Percentiles rank a stretch among this genome's conserved stretches.
phyloP scores from a whole-genome alignment of 2,329 filamentous ascomycete species.

The Truncatella angustata region DNA sequence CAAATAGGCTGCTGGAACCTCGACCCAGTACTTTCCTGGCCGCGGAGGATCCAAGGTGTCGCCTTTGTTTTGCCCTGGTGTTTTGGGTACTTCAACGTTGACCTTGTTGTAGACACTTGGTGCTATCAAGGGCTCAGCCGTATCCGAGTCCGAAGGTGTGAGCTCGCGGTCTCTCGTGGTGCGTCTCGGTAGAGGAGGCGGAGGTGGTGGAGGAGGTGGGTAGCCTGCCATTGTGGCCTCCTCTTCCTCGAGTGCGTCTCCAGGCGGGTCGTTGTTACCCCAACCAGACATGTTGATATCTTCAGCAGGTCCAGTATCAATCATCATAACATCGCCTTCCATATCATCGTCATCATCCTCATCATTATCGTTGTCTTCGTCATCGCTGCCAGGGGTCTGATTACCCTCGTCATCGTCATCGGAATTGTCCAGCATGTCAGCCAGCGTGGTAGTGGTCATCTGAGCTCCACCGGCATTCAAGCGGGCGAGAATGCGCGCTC shows the following conservation, averaged over 20 bases:
- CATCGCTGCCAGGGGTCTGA: conserved; percentile 30
- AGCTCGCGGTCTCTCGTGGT: conserved; percentile 54
- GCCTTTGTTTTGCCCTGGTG: conserved; percentile 55
- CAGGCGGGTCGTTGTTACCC: conserved; percentile 40
- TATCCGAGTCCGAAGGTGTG: conserved; percentile 72
- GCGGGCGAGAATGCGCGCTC: conserved; percentile 30
- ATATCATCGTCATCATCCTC: conserved; percentile 66
- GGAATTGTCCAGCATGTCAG: conserved; percentile 38
- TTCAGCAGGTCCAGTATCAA: conserved; percentile 46
- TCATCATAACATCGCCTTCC: conserved; percentile 52
- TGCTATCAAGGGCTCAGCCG: conserved; percentile 64
- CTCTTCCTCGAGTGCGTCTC: conserved; percentile 70
- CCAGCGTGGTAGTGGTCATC: conserved; percentile 15
- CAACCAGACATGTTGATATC: conserved; percentile 49
- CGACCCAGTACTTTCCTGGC: conserved; percentile 81
- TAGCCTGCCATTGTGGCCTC: conserved; percentile 79
- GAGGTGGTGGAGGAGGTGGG: conserved; percentile 63
- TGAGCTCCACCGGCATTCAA: conserved; percentile 13
- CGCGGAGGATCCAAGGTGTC: conserved; percentile 51
- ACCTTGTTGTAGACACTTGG: conserved; percentile 61
- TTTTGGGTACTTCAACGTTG: conserved; percentile 76
- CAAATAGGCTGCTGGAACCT: conserved; percentile 70
- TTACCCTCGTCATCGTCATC: conserved; percentile 41
- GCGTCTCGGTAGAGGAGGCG: conserved; percentile 48
- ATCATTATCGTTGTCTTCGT: conserved; percentile 59